Evolutionary conservation across 2,329 filamentous ascomycete genomes (phyloP).

Genomic region (Paecilomyces formosus): DNA sequence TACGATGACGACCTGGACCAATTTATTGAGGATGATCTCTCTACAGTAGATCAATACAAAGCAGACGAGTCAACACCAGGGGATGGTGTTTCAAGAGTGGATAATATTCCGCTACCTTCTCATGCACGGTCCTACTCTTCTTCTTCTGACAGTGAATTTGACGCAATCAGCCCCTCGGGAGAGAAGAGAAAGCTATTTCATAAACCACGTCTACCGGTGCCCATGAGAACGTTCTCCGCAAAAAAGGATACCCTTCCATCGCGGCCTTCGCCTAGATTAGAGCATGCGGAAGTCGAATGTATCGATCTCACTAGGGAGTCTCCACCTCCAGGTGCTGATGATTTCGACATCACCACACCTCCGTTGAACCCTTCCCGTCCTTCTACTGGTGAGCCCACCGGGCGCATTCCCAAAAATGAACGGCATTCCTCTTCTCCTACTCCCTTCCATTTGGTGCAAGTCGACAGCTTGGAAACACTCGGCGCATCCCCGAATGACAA

Average conservation of each 20-base stretch:
- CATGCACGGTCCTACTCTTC: conserved; percentile 1
- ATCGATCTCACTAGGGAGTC: conserved; percentile 29
- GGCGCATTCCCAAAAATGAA: conserved; percentile 1
- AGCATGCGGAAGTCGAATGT: conserved; percentile 9
- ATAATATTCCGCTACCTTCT: background rate
- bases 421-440: background rate
- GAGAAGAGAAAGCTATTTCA: background rate
- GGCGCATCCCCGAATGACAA: background rate
- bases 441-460: background rate
- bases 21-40: conserved; percentile 22
- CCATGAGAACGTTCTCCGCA: background rate
- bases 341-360: conserved; percentile 26
- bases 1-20: conserved; percentile 14
- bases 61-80: background rate
- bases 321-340: conserved; percentile 7
- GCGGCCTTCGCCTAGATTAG: background rate
- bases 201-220: background rate
- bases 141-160: conserved; percentile 2
- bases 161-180: background rate
- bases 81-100: background rate
- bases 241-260: background rate
- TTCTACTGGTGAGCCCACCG: background rate
- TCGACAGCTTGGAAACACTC: background rate
- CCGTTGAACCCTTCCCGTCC: conserved; percentile 18
- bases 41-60: background rate